Base-by-base conservation (phyloP, 2,329 filamentous ascomycete genomes). In the Xylariaceae sp. region DNA sequence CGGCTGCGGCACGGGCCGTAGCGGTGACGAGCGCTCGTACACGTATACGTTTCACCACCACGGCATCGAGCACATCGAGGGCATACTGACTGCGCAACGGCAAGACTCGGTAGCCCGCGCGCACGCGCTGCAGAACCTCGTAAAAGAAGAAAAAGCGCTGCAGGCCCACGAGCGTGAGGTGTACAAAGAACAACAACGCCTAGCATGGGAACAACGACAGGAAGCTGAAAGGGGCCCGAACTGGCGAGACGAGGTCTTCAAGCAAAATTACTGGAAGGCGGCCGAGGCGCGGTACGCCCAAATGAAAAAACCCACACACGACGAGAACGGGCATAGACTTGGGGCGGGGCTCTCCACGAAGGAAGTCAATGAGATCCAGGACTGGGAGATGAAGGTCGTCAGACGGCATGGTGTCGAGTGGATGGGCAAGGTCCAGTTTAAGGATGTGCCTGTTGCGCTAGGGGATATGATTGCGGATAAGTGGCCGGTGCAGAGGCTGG, bases 51-150 rank as follows among this genome's bases (percentile, higher is more conserved):
- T 61, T 5, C n/a, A 20, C 0, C 3, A 19, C 1, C 33, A 59
- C 34, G 59, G 56, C 22, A 22, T 58, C 25, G 4, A 6, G 6
- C 17, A 50, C 14, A 2, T 56, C 4, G 21, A 36, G 3, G 4
- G 22, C 0, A 2, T 37, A 6, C 41, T 64, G 12, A 46, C 37
- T 6, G 22, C 22, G 6, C 53, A 63, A 47, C 55, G 57, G 7
- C n/a, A 38, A 2, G 48, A 62, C 14, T 37, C 44, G 16, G 44
- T 63, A n/a, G 62, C 60, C 11, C 50, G 60, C 20, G 59, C 62
- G 3, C 52, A 60, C 12, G 62, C 62, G 27, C 57, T 65, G 57
- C 55, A 61, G 19, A 32, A 22, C 4, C 45, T 64, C 20, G 54
- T 64, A 38, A 32, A 37, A 3, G 20, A 55, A 19, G 62, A 64